Evolutionary conservation across 2,329 filamentous ascomycete species (phyloP).

Genomic region (Trichoderma koningii): DNA sequence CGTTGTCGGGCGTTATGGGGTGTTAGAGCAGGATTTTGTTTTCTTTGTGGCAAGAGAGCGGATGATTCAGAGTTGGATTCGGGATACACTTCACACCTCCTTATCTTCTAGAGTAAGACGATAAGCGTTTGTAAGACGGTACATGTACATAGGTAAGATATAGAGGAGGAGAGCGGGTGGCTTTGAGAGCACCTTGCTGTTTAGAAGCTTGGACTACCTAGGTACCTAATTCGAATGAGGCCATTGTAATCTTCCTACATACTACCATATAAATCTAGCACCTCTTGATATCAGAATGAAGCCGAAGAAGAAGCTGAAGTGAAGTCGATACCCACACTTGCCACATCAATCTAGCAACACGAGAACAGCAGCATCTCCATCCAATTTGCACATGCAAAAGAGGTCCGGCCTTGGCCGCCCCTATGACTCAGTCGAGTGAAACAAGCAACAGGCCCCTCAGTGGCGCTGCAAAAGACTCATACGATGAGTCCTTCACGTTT

Average conservation of each 20-base stretch:
- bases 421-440: slow-evolving; percentile 16
- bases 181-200: too few species aligned
- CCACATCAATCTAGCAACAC: background rate
- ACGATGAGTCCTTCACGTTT: background rate
- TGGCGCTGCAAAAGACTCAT: slow-evolving; percentile 17
- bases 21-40: background rate
- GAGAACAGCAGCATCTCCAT: background rate
- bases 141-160: too few species aligned
- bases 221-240: too few species aligned
- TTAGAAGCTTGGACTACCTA: too few species aligned
- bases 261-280: background rate
- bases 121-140: background rate
- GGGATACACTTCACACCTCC: too few species aligned
- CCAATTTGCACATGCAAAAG: background rate
- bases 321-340: too few species aligned
- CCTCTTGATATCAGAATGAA: background rate
- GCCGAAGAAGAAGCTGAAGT: background rate
- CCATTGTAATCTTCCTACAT: too few species aligned
- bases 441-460: slow-evolving; percentile 9
- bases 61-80: background rate
- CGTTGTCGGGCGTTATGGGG: background rate
- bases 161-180: too few species aligned
- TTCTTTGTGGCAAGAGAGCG: background rate
- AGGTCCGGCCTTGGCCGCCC: too few species aligned
- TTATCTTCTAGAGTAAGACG: too few species aligned